Evolutionary conservation across 2,329 filamentous ascomycete genomes (phyloP).

Genomic region (Hypoxylon sp.): DNA sequence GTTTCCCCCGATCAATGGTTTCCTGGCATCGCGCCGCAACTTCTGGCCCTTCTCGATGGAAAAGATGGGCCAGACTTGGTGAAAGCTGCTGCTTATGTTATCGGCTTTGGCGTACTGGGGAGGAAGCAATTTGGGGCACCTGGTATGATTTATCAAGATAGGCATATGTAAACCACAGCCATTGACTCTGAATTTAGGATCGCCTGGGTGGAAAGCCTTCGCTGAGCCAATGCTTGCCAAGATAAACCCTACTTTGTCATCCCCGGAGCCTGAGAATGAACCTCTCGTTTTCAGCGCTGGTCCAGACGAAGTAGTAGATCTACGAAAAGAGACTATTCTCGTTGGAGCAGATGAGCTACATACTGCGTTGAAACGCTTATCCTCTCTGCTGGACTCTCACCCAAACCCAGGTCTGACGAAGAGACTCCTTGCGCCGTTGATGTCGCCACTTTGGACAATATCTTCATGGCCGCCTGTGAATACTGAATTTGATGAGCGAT

Average conservation of each 20-base stretch:
- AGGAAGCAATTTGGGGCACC: constrained; percentile 75
- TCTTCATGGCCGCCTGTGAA: constrained; percentile 64
- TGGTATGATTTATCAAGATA: constrained; percentile 58
- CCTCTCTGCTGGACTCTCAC: constrained; percentile 71
- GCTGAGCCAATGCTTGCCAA: constrained; percentile 69
- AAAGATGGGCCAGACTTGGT: constrained; percentile 69
- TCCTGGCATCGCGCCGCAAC: constrained; percentile 70
- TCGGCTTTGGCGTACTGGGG: constrained; percentile 77
- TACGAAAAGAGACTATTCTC: constrained; percentile 61
- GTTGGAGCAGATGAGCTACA: constrained; percentile 65
- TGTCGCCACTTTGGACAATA: constrained; percentile 75
- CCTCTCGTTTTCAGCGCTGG: constrained; percentile 51
- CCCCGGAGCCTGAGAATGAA: constrained; percentile 40
- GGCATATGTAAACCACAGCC: constrained; percentile 1
- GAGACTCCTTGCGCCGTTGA: constrained; percentile 70
- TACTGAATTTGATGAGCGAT: constrained; percentile 56
- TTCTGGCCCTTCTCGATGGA: constrained; percentile 74
- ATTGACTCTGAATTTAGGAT: constrained; percentile 57
- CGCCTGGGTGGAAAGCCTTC: constrained; percentile 74
- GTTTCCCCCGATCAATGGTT: constrained; percentile 73
- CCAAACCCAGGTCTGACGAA: constrained; percentile 76
- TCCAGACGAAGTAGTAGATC: constrained; percentile 60
- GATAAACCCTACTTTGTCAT: constrained; percentile 62
- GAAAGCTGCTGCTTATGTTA: constrained; percentile 72
- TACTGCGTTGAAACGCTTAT: constrained; percentile 68